Base-by-base conservation (phyloP, 805 yeast species). In the Hanseniaspora jakobsenii region DNA sequence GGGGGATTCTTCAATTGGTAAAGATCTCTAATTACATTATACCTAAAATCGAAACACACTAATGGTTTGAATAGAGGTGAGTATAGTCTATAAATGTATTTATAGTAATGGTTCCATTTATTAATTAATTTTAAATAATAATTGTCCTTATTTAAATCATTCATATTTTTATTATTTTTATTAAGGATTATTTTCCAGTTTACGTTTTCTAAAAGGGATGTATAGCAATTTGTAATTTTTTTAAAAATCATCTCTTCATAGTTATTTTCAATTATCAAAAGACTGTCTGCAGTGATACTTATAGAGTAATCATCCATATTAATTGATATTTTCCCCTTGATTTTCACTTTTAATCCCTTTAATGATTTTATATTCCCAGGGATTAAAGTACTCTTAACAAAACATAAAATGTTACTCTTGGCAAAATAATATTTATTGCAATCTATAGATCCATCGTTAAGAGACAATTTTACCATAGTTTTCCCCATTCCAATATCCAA, bases 331-430 rank as follows among this genome's bases (percentile, higher is more conserved):
- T 35, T 37, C 6, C 46, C 46, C 14, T 29, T 22, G 3, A 42
- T 5, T 17, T 29, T 14, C 5, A 42, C 19, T 16, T 10, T n/a
- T 13, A 16, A 10, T 16, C 26, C 35, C 13, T n/a, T 13, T 16
- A 42, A n/a, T n/a, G 21, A 6, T 14, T 26, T 18, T 1, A 42
- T 6, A 8, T 12, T 30, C 2, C 17, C 14, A 6, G 14, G n/a
- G 10, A 35, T 6, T 23, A 22, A 28, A 2, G 5, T 9, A 9
- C 46, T 18, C 22, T 24, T 16, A 17, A 42, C 22, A 8, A 35
- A 3, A 21, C 46, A 42, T n/a, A 18, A 7, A 29, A 42, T 29
- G 13, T 42, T 19, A 19, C n/a, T n/a, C n/a, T n/a, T n/a, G n/a
- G n/a, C n/a, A n/a, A n/a, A n/a, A n/a, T n/a, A n/a, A n/a, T n/a